A percentile compares a stretch with the other conserved stretches of the same genome.
phyloP scores from a whole-genome alignment of 768 basidiomycete genomes.

The Rhizopogon rudus region DNA sequence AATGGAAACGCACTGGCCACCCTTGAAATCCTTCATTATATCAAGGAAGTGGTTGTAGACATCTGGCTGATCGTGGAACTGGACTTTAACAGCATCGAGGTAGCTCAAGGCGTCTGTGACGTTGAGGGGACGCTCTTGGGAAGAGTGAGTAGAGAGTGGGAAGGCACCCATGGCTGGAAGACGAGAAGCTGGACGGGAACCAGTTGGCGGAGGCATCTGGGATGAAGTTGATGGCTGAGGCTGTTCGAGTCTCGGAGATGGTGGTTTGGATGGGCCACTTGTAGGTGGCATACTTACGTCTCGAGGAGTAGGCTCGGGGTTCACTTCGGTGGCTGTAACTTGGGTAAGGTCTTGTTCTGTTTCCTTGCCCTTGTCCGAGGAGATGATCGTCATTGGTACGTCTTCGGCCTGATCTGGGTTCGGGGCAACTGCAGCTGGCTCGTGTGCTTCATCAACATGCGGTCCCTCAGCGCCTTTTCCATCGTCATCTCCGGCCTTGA shows the following conservation, averaged over 20 bases:
- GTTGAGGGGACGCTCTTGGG: conserved; percentile 43
- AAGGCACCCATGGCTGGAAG: conserved; percentile 18
- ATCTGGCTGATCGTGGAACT: conserved; percentile 53
- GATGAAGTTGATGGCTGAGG: conserved; percentile 9
- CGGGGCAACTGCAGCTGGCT: background rate
- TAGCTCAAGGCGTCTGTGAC: conserved; percentile 61
- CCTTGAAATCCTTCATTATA: conserved; percentile 76
- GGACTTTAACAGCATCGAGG: conserved; percentile 59
- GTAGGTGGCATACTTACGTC: conserved; percentile 21
- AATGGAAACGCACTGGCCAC: conserved; percentile 41
- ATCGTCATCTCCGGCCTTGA: background rate
- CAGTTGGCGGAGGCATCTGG: conserved; percentile 6
- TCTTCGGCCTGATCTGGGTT: background rate
- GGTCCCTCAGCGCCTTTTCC: background rate
- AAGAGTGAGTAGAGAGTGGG: conserved; percentile 16
- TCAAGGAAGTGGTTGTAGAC: conserved; percentile 63
- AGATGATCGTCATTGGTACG: background rate
- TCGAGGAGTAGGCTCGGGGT: conserved; percentile 12
- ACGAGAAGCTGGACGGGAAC: conserved; percentile 8
- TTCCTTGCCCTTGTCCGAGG: background rate
- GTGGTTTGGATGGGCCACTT: background rate
- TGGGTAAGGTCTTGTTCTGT: background rate
- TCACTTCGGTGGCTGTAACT: no score
- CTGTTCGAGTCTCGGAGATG: conserved; percentile 3
- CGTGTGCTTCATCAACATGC: background rate